Evolutionary conservation across 2,329 filamentous ascomycete species (phyloP).

Genomic region (Colletotrichum endophyticum): DNA sequence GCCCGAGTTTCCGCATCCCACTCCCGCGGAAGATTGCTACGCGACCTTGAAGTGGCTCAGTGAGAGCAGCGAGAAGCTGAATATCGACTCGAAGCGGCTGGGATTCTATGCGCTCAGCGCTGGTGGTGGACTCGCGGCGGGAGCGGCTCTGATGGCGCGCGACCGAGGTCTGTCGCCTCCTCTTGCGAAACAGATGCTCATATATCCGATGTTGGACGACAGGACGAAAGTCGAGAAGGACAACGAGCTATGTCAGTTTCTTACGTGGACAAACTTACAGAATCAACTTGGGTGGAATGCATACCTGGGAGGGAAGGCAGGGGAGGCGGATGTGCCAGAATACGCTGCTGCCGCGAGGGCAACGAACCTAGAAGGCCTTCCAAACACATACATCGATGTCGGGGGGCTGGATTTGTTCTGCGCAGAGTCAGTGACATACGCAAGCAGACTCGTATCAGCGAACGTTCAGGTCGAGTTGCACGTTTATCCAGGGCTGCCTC

Average conservation of each 20-base stretch:
- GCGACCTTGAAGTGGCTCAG: constrained; percentile 29
- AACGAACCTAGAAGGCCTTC: constrained; percentile 29
- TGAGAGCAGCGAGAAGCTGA: constrained; percentile 22
- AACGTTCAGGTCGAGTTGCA: constrained; percentile 43
- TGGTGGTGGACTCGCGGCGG: constrained; percentile 24
- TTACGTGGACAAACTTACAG: constrained; percentile 22
- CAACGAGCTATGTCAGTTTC: background rate
- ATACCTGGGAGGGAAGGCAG: constrained; percentile 18
- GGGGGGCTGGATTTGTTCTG: constrained; percentile 43
- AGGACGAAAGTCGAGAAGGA: constrained; percentile 17
- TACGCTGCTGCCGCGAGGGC: constrained; percentile 28
- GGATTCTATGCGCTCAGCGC: constrained; percentile 26
- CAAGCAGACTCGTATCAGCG: constrained; percentile 31
- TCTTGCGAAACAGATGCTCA: constrained; percentile 33
- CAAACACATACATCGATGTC: constrained; percentile 42
- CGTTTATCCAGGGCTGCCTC: constrained; percentile 43
- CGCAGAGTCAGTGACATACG: constrained; percentile 37
- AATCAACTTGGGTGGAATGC: constrained; percentile 29
- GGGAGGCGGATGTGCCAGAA: constrained; percentile 1
- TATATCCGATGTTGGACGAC: constrained; percentile 39
- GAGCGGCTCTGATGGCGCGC: constrained; percentile 43
- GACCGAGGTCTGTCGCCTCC: constrained; percentile 28
- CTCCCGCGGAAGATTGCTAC: constrained; percentile 40
- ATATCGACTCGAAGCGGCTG: constrained; percentile 24
- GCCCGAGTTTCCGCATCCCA: constrained; percentile 43